Conservation (phyloP, 768 basidiomycete species). For the Mycena latifolia region DNA sequence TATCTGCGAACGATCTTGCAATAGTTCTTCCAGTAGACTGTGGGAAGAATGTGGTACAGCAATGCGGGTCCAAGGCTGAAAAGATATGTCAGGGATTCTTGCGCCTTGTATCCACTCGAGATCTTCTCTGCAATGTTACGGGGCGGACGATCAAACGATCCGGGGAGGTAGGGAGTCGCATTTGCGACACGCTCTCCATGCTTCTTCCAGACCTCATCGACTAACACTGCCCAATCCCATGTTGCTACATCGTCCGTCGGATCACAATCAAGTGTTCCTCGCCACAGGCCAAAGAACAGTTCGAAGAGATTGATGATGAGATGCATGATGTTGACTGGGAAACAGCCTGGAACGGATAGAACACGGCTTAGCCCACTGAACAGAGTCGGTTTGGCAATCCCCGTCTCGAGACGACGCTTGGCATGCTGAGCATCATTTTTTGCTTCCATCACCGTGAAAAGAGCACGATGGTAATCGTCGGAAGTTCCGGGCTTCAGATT, state of each 20-base stretch:
- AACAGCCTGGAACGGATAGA: constrained; percentile 48
- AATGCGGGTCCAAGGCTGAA: constrained; percentile 38
- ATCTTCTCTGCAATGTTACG: constrained; percentile 43
- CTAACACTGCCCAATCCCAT: constrained; percentile 40
- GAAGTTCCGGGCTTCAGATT: not conserved
- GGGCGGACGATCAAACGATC: constrained; percentile 38
- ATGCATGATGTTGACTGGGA: constrained; percentile 51
- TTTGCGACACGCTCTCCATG: constrained; percentile 32
- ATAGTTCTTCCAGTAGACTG: constrained; percentile 33
- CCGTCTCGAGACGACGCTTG: constrained; percentile 45
- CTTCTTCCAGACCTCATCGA: constrained; percentile 33
- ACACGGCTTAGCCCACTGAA: constrained; percentile 47
- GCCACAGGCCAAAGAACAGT: constrained; percentile 40
- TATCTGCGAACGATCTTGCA: constrained; percentile 37
- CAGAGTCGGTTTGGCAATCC: constrained; percentile 50
- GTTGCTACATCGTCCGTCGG: constrained; percentile 18
- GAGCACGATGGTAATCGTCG: not conserved
- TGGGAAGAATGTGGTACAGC: constrained; percentile 32
- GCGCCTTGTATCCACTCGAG: constrained; percentile 43
- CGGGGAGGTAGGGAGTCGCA: constrained; percentile 24
- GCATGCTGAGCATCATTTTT: constrained; percentile 36
- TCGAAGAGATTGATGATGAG: constrained; percentile 43
- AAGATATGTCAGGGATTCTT: constrained; percentile 39
- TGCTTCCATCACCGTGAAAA: not conserved
- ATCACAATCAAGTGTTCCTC: constrained; percentile 34